These are phyloP conservation scores for Talaromyces rugulosus DNA, from an alignment of 2,329 filamentous ascomycete species.

Conservation along the genomic window DNA sequence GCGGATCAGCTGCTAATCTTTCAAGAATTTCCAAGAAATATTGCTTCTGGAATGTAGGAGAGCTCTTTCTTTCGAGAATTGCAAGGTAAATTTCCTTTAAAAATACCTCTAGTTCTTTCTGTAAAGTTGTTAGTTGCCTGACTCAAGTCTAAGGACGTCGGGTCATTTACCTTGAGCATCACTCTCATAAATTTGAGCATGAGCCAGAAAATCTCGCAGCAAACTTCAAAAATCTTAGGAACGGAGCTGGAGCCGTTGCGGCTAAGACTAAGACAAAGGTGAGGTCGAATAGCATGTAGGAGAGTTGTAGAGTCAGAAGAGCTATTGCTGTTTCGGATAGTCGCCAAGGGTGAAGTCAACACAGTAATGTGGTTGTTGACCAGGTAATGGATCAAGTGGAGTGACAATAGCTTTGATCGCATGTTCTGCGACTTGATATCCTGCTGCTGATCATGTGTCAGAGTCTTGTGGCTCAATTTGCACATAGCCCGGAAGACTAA, in stretches of 20 bases:
- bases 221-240: slow-evolving; percentile 87
- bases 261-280: slow-evolving; percentile 90
- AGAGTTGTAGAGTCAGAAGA: slow-evolving; percentile 81
- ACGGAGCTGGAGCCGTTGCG: slow-evolving; percentile 93
- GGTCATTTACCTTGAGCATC: slow-evolving; percentile 69
- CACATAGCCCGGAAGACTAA: slow-evolving; percentile 96
- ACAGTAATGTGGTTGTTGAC: slow-evolving; percentile 90
- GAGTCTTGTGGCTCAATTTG: slow-evolving; percentile 88
- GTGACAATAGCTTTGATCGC: slow-evolving; percentile 91
- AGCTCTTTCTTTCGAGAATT: slow-evolving; percentile 80
- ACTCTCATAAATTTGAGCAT: slow-evolving; percentile 93
- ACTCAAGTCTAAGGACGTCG: too few species aligned
- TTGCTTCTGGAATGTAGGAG: slow-evolving; percentile 84
- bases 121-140: slow-evolving; percentile 14
- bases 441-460: slow-evolving; percentile 85
- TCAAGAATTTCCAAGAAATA: slow-evolving; percentile 85
- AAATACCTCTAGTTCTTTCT: slow-evolving; percentile 98
- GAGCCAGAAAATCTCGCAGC: slow-evolving; percentile 95
- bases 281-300: slow-evolving; percentile 92
- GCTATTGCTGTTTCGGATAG: slow-evolving; percentile 84
- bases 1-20: slow-evolving; percentile 77
- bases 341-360: slow-evolving; percentile 87
- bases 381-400: slow-evolving; percentile 92
- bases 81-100: slow-evolving; percentile 95
- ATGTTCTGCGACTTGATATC: slow-evolving; percentile 92